phyloP scores from a whole-genome alignment of 805 yeast genomes.

The Cyberlindnera nakhonratchasimensis region DNA sequence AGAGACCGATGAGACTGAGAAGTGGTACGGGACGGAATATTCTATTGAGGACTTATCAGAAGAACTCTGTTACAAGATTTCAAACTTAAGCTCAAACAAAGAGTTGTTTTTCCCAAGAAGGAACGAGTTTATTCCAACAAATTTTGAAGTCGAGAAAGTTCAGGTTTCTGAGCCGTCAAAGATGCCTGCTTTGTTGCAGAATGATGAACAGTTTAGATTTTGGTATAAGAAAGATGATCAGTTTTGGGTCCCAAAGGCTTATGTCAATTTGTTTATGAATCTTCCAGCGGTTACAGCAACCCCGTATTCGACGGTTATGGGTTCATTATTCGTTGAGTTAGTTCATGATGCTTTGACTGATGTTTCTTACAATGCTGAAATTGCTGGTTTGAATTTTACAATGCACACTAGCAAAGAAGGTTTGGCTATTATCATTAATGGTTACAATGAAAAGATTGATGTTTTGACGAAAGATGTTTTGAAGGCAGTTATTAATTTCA shows the following conservation, averaged over 20 bases:
- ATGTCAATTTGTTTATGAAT: constrained; percentile 59
- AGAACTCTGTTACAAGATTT: constrained; percentile 35
- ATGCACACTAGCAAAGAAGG: constrained; percentile 68
- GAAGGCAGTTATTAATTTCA: constrained; percentile 47
- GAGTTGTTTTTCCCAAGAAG: constrained; percentile 59
- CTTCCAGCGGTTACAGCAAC: constrained; percentile 60
- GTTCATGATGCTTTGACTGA: constrained; percentile 75
- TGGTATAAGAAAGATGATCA: constrained; percentile 93
- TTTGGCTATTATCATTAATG: constrained; percentile 60
- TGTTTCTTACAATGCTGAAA: constrained; percentile 74
- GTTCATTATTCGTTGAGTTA: constrained; percentile 64
- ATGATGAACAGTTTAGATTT: constrained; percentile 48
- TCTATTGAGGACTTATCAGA: constrained; percentile 42
- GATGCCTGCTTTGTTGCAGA: constrained; percentile 60
- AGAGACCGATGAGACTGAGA: constrained; percentile 53
- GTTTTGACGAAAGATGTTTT: constrained; percentile 60
- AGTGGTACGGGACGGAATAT: constrained; percentile 92
- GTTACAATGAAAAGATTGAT: constrained; percentile 80
- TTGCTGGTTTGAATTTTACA: constrained; percentile 68
- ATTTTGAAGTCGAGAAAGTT: constrained; percentile 58
- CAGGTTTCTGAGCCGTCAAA: constrained; percentile 35
- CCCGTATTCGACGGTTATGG: constrained; percentile 53
- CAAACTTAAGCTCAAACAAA: constrained; percentile 29
- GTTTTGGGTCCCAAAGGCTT: constrained; percentile 84
- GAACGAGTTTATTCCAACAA: constrained; percentile 80